Percentiles rank a stretch among this genome's conserved stretches.
Evolutionary conservation across 2,329 filamentous ascomycete genomes (phyloP).

Genomic region (Clonostachys rhizophaga): DNA sequence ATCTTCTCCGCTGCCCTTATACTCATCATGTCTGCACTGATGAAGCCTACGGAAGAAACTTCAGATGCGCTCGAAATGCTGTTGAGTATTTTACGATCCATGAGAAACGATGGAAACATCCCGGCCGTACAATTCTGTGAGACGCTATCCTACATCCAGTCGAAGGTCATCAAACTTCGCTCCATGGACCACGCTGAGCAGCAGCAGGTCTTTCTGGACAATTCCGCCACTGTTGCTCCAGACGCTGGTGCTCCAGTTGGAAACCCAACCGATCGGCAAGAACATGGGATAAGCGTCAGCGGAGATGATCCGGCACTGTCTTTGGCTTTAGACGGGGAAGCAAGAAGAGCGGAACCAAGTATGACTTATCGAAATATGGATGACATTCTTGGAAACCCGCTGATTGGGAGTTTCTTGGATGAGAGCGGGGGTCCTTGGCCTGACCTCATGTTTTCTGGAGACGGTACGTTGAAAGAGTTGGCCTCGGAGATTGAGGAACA

Average conservation of each 20-base stretch:
- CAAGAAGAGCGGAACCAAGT: background rate
- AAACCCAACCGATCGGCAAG: background rate
- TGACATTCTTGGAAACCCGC: conserved; percentile 14
- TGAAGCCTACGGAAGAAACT: conserved; percentile 15
- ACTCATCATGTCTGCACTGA: conserved; percentile 21
- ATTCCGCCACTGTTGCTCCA: background rate
- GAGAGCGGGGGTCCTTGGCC: conserved; percentile 15
- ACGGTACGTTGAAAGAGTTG: conserved; percentile 14
- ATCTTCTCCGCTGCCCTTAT: conserved; percentile 22
- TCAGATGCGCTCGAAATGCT: conserved; percentile 19
- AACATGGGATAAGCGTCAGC: no score
- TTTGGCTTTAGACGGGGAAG: background rate
- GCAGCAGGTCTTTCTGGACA: background rate
- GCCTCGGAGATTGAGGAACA: conserved; percentile 17
- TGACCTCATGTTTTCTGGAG: conserved; percentile 13
- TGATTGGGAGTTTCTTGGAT: conserved; percentile 17
- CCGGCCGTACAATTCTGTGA: conserved; percentile 20
- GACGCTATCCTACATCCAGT: conserved; percentile 14
- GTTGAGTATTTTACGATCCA: conserved; percentile 17
- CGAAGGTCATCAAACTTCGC: conserved; percentile 8
- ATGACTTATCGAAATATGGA: conserved; percentile 1
- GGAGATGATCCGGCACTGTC: background rate
- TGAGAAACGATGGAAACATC: conserved; percentile 20
- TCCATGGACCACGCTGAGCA: conserved; percentile 6
- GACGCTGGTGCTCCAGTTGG: background rate